Evolutionary conservation across 2,329 filamentous ascomycete species (phyloP).

Genomic region (Neonectria sp.): DNA sequence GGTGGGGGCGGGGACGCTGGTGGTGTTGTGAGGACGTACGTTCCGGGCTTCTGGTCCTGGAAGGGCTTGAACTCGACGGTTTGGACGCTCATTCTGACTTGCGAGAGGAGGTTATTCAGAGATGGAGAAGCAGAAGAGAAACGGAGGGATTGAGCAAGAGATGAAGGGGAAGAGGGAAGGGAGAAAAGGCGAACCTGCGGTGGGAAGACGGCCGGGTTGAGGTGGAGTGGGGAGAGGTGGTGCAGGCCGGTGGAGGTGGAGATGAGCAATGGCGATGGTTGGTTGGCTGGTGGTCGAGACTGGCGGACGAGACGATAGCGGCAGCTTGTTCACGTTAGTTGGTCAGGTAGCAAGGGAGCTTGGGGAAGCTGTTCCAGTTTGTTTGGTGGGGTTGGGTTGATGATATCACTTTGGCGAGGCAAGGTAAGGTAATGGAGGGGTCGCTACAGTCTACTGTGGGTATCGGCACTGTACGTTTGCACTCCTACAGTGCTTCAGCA

Average conservation of each 20-base stretch:
- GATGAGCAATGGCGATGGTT: conserved; percentile 28
- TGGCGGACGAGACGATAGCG: not conserved
- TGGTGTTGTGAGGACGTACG: conserved; percentile 74
- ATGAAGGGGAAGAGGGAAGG: conserved; percentile 4
- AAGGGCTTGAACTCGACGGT: conserved; percentile 89
- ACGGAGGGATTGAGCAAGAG: conserved; percentile 10
- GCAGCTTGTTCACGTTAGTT: not conserved
- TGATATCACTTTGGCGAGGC: conserved; percentile 44
- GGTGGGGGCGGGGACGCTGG: conserved; percentile 25
- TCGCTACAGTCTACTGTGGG: conserved; percentile 23
- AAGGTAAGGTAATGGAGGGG: conserved; percentile 46
- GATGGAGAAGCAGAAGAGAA: conserved; percentile 23
- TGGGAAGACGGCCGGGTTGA: conserved; percentile 28
- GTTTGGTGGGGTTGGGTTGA: conserved; percentile 43
- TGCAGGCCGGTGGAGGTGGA: conserved; percentile 16
- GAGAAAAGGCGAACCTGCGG: conserved; percentile 30
- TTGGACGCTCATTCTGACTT: conserved; percentile 75
- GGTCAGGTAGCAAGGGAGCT: conserved; percentile 45
- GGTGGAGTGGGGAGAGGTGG: conserved; percentile 29
- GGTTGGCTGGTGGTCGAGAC: conserved; percentile 35
- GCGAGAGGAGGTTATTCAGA: conserved; percentile 24
- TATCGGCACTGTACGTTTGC: conserved; percentile 41
- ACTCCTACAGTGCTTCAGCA: fast-evolving
- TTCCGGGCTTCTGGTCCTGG: conserved; percentile 98
- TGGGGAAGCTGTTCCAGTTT: conserved; percentile 43